A percentile compares a stretch with the other conserved stretches of the same genome.
Conservation (phyloP, 2,329 filamentous ascomycete species). For the Talaromyces albobiverticillius region DNA sequence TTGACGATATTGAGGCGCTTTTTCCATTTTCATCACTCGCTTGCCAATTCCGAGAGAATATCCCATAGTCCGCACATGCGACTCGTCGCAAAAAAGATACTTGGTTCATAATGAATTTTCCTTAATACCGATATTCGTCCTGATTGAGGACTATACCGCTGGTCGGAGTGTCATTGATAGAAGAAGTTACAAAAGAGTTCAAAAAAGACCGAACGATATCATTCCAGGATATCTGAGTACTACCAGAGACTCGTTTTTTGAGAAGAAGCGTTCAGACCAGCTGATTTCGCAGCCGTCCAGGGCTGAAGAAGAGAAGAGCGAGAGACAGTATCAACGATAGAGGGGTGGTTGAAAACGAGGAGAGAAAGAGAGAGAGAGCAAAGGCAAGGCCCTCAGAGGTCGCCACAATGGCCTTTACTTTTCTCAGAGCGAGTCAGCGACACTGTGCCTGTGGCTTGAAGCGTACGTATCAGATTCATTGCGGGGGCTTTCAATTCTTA, state of each 20-base stretch:
- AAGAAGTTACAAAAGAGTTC: not conserved
- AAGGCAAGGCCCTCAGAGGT: not conserved
- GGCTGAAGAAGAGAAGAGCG: conserved; percentile 9
- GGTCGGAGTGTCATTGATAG: conserved; percentile 1
- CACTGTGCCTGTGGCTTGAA: not conserved
- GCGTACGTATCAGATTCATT: not conserved
- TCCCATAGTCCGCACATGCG: not conserved
- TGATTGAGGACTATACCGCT: conserved; percentile 8
- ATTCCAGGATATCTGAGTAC: not conserved
- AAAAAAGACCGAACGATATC: not conserved
- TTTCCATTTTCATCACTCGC: not conserved
- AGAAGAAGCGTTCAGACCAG: conserved; percentile 8
- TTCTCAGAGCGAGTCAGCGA: too few species aligned
- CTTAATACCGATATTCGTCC: conserved; percentile 8
- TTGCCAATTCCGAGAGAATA: not conserved
- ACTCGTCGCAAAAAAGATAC: not conserved
- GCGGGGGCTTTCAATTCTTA: not conserved
- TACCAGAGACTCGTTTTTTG: conserved; percentile 8
- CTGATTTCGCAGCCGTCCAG: conserved; percentile 10
- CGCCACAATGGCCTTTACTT: not conserved
- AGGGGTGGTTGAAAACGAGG: not conserved
- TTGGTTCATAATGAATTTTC: conserved; percentile 3
- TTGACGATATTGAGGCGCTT: conserved; percentile 8
- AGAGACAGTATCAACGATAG: not conserved
- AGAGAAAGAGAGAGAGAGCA: not conserved